phyloP scores from a whole-genome alignment of 768 basidiomycete genomes.

The Suillus americanus region DNA sequence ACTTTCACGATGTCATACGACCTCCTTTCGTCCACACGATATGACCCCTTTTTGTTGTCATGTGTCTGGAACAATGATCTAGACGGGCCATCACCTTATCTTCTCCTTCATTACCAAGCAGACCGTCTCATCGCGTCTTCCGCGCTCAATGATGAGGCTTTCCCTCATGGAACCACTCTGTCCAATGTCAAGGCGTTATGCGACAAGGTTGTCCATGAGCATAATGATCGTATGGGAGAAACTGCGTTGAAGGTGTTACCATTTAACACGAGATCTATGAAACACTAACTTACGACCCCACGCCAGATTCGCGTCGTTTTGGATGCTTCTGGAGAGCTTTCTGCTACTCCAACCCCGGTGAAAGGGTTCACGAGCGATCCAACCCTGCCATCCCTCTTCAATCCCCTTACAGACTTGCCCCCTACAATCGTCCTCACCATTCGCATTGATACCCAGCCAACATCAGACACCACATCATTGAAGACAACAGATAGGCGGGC shows the following conservation, averaged over 20 bases:
- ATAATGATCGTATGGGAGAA: slow-evolving; percentile 9
- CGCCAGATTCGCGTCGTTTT: slow-evolving; percentile 55
- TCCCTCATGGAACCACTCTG: slow-evolving; percentile 37
- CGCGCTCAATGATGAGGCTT: slow-evolving; percentile 49
- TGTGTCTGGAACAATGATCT: slow-evolving; percentile 59
- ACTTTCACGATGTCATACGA: slow-evolving; percentile 20
- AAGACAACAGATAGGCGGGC: slow-evolving; percentile 67
- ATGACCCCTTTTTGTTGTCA: slow-evolving; percentile 48
- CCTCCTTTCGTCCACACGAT: slow-evolving; percentile 57
- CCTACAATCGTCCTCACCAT: slow-evolving; percentile 46
- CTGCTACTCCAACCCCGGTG: slow-evolving; percentile 33
- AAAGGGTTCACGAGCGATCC: slow-evolving; percentile 40
- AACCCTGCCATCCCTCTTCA: slow-evolving; percentile 35
- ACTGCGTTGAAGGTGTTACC: slow-evolving; percentile 25
- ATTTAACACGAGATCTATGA: neutral
- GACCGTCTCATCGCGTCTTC: slow-evolving; percentile 59
- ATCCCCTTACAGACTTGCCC: slow-evolving; percentile 33
- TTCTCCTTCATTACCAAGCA: slow-evolving; percentile 61
- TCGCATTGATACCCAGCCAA: slow-evolving; percentile 54
- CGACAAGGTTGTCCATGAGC: slow-evolving; percentile 38
- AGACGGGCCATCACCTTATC: slow-evolving; percentile 53
- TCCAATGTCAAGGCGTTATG: slow-evolving; percentile 44
- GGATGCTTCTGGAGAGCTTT: slow-evolving; percentile 38
- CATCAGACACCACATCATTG: slow-evolving; percentile 50
- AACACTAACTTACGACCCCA: slow-evolving; percentile 1